Base-by-base conservation (phyloP, 1,284 basidiomycete species). In the Ustanciosporium gigantosporum region DNA sequence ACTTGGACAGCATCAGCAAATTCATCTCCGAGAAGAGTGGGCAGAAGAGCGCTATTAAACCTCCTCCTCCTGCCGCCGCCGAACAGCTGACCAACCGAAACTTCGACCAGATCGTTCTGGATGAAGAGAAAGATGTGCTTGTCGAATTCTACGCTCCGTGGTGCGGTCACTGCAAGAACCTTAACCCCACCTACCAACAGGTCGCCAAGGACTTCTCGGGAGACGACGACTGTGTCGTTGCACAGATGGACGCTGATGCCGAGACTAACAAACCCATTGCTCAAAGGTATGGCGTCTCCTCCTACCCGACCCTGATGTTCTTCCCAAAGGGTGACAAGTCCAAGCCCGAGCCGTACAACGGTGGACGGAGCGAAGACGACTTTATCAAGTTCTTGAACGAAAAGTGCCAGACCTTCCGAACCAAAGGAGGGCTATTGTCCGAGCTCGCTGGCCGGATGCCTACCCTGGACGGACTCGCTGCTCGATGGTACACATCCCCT, bases 131-230 rank as follows among this genome's bases (percentile, higher is more conserved):
- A 82, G 94, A 98, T 79, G 87, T 97, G 68, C 92, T 99, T 69
- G 83, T 96, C 71, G 95, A 98, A 81, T 93, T 78, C 50, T 97
- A 91, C 76, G 95, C 94, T 44, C 87, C 90, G 44, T 98, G 95
- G 94, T 95, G 82, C 57, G 79, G 79, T 27, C 80, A 81, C 73
- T 94, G 91, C 87, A 95, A 95, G 82, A 88, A 91, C 72, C 86
- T 99, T 68, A 90, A 90, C 79, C 95, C 95, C 16, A 90, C 82
- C 48, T 99, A 91, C 90, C 92, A 96, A 66, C 84, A 83, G 31
- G 86, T 99, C 35, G 95, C 86, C 53, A 88, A 94, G 77, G 87
- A 87, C 77, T 98, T 88, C 81, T 83, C 84, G 37, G 79, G 82
- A 40, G 81, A 86, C 76, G 87, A 88, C 81, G 87, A 92, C 77